phyloP scores from a whole-genome alignment of 129 eudicot species.

The Escallonia rubra region DNA sequence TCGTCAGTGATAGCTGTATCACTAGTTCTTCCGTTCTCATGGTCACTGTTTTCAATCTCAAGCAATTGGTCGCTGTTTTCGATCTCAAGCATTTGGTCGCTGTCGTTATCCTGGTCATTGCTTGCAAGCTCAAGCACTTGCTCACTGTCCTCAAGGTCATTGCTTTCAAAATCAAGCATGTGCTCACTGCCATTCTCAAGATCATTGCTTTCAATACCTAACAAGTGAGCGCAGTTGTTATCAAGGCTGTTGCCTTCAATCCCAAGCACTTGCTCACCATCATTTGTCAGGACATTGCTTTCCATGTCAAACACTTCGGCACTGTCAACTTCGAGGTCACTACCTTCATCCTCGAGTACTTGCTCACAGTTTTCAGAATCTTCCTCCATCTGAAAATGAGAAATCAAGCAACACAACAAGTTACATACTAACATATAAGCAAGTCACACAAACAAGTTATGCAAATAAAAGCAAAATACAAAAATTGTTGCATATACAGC shows the following conservation, averaged over 20 bases:
- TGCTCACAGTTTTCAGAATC: constrained; percentile 46
- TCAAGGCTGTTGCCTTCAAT: constrained; percentile 41
- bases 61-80: constrained; percentile 31
- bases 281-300: constrained; percentile 36
- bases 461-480: neutral
- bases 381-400: constrained; percentile 41
- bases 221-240: constrained; percentile 37
- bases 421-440: neutral
- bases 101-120: constrained; percentile 23
- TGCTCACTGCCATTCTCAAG: constrained; percentile 33
- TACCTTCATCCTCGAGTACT: constrained; percentile 41
- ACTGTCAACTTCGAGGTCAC: constrained; percentile 31
- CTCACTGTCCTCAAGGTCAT: constrained; percentile 37
- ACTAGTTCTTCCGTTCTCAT: constrained; percentile 19
- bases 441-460: neutral
- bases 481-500: neutral
- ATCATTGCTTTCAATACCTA: constrained; percentile 44
- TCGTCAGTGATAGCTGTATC: constrained; percentile 8
- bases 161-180: constrained; percentile 39
- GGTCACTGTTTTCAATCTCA: constrained; percentile 25
- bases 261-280: constrained; percentile 31
- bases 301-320: constrained; percentile 55
- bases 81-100: constrained; percentile 32
- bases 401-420: neutral
- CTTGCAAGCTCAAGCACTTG: constrained; percentile 37